These are phyloP conservation scores for Curvularia lunata DNA, from an alignment of 2,329 filamentous ascomycete species.

Conservation along the genomic window DNA sequence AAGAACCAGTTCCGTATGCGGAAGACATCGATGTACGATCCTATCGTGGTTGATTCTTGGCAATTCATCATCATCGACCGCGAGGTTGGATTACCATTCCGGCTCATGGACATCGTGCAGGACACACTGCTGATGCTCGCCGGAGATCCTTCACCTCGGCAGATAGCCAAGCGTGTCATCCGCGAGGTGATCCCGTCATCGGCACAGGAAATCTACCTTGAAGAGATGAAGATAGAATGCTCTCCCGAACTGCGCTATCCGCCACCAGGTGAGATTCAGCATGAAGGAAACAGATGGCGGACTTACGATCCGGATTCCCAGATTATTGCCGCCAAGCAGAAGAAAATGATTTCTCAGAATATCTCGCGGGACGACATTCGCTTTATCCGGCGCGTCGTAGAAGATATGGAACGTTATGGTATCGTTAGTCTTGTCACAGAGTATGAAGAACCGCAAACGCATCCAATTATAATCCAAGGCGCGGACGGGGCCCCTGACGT, in stretches of 20 bases:
- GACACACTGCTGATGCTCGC: conserved; percentile 33
- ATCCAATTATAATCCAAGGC: conserved; percentile 31
- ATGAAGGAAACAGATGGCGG: conserved; percentile 36
- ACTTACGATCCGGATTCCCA: conserved; percentile 25
- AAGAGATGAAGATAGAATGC: conserved; percentile 29
- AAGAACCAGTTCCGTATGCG: conserved; percentile 33
- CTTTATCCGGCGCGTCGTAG: conserved; percentile 31
- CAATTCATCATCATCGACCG: conserved; percentile 43
- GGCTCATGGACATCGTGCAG: conserved; percentile 38
- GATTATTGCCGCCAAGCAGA: conserved; percentile 17
- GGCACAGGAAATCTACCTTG: conserved; percentile 30
- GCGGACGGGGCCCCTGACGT: conserved; percentile 33
- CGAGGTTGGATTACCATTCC: conserved; percentile 32
- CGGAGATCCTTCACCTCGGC: conserved; percentile 30
- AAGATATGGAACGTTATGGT: conserved; percentile 39
- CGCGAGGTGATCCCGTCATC: conserved; percentile 33
- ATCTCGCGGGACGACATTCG: conserved; percentile 29
- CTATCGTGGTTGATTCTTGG: conserved; percentile 41
- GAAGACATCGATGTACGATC: conserved; percentile 39
- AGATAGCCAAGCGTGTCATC: conserved; percentile 33
- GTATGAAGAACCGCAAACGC: conserved; percentile 32
- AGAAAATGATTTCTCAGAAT: conserved; percentile 6
- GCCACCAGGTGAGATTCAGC: conserved; percentile 29
- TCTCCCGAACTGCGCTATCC: conserved; percentile 23
- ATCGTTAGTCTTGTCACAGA: conserved; percentile 27